These are phyloP conservation scores for Crocinoboletus sp. DNA, from an alignment of 1,284 basidiomycete species.

Conservation along the genomic window DNA sequence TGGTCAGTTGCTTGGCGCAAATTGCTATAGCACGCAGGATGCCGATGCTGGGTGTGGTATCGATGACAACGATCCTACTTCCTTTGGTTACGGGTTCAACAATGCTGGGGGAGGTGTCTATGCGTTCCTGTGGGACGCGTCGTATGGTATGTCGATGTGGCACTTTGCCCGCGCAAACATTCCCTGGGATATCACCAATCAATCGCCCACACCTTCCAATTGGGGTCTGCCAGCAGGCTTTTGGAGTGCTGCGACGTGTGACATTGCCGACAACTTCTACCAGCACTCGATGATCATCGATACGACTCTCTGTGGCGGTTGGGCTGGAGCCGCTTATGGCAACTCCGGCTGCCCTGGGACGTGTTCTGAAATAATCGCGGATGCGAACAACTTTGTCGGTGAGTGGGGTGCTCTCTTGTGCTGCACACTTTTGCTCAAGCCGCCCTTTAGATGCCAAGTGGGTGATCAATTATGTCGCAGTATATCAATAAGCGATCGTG, in stretches of 20 bases:
- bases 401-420: slow-evolving; percentile 22
- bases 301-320: slow-evolving; percentile 56
- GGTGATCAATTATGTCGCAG: slow-evolving; percentile 28
- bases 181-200: slow-evolving; percentile 59
- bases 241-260: slow-evolving; percentile 59
- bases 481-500: slow-evolving; percentile 5
- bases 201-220: slow-evolving; percentile 50
- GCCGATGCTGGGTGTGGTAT: slow-evolving; percentile 51
- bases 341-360: slow-evolving; percentile 64
- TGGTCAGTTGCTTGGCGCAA: slow-evolving; percentile 29
- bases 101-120: slow-evolving; percentile 63
- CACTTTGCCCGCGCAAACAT: slow-evolving; percentile 63
- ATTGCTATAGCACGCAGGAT: slow-evolving; percentile 38
- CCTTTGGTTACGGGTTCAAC: slow-evolving; percentile 73
- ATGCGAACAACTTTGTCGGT: slow-evolving; percentile 59
- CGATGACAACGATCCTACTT: slow-evolving; percentile 31
- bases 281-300: slow-evolving; percentile 67
- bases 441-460: slow-evolving; percentile 45
- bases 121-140: slow-evolving; percentile 62
- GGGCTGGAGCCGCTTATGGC: slow-evolving; percentile 51
- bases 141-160: slow-evolving; percentile 69
- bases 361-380: slow-evolving; percentile 57
- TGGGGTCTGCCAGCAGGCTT: slow-evolving; percentile 70
- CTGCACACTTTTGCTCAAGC: slow-evolving; percentile 4
- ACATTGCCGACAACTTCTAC: slow-evolving; percentile 61